Conservation (phyloP, 2,329 filamentous ascomycete species). For the Mariannaea elegans region DNA sequence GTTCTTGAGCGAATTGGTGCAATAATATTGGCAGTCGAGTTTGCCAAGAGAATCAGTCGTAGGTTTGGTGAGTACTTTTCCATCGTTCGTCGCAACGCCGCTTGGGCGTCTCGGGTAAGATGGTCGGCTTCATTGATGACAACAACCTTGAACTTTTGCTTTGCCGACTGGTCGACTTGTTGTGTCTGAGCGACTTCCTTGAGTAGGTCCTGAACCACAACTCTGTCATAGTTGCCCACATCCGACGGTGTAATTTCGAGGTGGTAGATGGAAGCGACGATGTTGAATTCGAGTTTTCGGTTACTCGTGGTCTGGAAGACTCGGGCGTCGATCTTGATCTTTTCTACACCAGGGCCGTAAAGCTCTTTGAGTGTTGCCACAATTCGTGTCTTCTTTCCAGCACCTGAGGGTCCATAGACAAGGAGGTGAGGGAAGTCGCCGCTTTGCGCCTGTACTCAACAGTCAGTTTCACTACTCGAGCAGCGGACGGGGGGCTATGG, state of each 20-base stretch:
- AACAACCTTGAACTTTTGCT: constrained; percentile 96
- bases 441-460: constrained; percentile 79
- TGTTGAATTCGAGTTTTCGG: constrained; percentile 99
- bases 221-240: constrained; percentile 94
- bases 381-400: constrained; percentile 97
- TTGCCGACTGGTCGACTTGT: constrained; percentile 92
- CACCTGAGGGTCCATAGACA: constrained; percentile 94
- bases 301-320: constrained; percentile 96
- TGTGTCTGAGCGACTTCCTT: constrained; percentile 99
- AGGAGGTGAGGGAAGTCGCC: constrained; percentile 98
- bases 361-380: constrained; percentile 95
- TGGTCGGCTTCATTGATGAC: constrained; percentile 99
- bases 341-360: constrained; percentile 96
- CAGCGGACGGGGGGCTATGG: not conserved
- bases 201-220: constrained; percentile 92
- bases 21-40: constrained; percentile 98
- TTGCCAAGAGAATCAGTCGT: constrained; percentile 89
- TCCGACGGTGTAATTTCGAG: constrained; percentile 98
- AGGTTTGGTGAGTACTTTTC: constrained; percentile 99
- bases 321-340: constrained; percentile 98
- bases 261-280: constrained; percentile 96
- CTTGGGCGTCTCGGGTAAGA: constrained; percentile 92
- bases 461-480: constrained; percentile 13
- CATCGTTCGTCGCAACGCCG: constrained; percentile 94
- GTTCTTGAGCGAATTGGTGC: constrained; percentile 96